Base-by-base conservation (phyloP, 192 early-diverging fungal species). In the Neocallimastix lanati region DNA sequence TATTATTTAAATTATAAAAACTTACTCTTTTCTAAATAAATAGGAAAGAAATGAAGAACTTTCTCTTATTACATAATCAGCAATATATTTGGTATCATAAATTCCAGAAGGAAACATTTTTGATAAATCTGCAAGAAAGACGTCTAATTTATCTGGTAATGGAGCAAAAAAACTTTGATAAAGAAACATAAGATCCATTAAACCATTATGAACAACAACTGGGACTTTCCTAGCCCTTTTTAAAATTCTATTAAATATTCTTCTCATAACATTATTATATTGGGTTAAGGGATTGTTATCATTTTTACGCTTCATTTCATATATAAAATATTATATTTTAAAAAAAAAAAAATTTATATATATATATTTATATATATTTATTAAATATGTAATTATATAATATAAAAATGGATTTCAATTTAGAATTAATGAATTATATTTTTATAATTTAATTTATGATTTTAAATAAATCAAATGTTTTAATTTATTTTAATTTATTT, bases 61-160 rank as follows among this genome's bases (percentile, higher is more conserved):
- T 80, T 95, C 94, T 29, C 86, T 80, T 1, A 86, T 85, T 13
- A 92, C 89, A 77, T 85, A 91, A 67, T 94, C 93, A 4, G 93
- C 85, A 16, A 95, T 81, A 79, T 93, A 93, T 84, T 98, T 98
- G 81, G 98, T 99, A 84, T 99, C 98, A 79, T 91, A 93, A 27
- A 97, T 87, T 2, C 96, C 96, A 0, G 81, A 16, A 30, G 88
- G 90, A 80, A 98, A 97, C 92, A 95, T 93, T 35, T 90, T 88
- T 21, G 80, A 80, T 21, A 97, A 79, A 83, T 96, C 96, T 18
- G 89, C 88, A 2, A 92, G 83, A 84, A 98, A 96, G 0, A 87
- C 86, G 40, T 85, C 83, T 76, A 97, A 83, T 11, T 87, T 83
- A 30, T 82, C 82, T 0, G 98, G 98, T 29, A 98, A 85, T 33